Conservation (phyloP, 2,329 filamentous ascomycete genomes). For the Cladosporium oxysporum region DNA sequence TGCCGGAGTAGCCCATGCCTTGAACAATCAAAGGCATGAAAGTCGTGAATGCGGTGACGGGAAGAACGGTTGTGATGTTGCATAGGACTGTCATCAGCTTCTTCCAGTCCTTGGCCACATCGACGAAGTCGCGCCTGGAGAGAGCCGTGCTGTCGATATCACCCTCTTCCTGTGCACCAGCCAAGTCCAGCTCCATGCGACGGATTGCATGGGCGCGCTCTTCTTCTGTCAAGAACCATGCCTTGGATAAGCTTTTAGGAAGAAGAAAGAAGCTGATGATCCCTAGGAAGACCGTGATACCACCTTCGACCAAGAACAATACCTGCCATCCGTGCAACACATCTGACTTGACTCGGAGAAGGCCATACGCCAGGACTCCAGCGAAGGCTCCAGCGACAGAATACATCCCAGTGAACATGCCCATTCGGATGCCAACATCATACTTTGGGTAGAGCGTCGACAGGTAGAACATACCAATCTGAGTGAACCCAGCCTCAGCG, state of each 20-base stretch:
- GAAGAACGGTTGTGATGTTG: conserved; percentile 10
- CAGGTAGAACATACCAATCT: conserved; percentile 15
- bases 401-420: conserved; percentile 12
- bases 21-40: conserved; percentile 6
- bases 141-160: conserved; percentile 10
- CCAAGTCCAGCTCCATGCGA: conserved; percentile 6
- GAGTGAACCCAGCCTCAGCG: conserved; percentile 7
- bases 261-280: conserved; percentile 12
- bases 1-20: conserved; percentile 8
- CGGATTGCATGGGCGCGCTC: conserved; percentile 10
- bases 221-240: conserved; percentile 4
- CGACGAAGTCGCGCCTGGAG: conserved; percentile 11
- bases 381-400: conserved; percentile 8
- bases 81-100: conserved; percentile 5
- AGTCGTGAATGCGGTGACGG: conserved; percentile 6
- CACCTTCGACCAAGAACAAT: conserved; percentile 5
- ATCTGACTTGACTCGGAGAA: neutral
- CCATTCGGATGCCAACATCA: conserved; percentile 5
- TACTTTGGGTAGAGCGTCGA: conserved; percentile 11
- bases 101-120: conserved; percentile 13
- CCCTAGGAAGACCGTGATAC: conserved; percentile 7
- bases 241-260: neutral
- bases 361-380: conserved; percentile 8
- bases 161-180: conserved; percentile 9
- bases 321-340: conserved; percentile 9